phyloP scores from a whole-genome alignment of 306 rosid species.

The Vigna trinervia region DNA sequence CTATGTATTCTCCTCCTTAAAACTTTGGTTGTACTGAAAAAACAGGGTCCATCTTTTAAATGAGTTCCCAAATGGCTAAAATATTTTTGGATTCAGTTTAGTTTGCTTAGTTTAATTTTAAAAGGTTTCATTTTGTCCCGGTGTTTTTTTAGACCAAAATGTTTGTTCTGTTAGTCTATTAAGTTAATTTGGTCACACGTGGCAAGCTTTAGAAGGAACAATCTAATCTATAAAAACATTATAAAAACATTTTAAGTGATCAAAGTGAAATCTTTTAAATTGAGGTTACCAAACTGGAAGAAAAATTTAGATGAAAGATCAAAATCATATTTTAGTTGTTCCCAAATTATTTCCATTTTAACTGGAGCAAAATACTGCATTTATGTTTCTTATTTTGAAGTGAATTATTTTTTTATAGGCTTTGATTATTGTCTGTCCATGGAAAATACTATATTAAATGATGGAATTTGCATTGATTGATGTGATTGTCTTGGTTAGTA shows the following conservation, averaged over 20 bases:
- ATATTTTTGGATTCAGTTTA: neutral
- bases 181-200: too few species aligned
- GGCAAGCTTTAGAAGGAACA: neutral
- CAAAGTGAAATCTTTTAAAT: neutral
- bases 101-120: neutral
- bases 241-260: neutral
- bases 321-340: neutral
- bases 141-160: neutral
- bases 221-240: neutral
- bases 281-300: neutral
- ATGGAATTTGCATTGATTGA: neutral
- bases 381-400: neutral
- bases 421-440: slow-evolving; percentile 29
- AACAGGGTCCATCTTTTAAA: neutral
- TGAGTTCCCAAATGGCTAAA: neutral
- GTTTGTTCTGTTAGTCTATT: neutral
- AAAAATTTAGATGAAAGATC: neutral
- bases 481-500: neutral
- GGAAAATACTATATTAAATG: neutral
- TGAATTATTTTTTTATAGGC: slow-evolving; percentile 5
- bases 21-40: neutral
- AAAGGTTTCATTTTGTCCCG: neutral
- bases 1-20: neutral
- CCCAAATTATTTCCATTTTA: neutral
- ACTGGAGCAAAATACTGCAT: slow-evolving; percentile 8